Evolutionary conservation across 106 monocot genomes (phyloP), one percentile per base, ranked within the genome.

Genomic region (Triglochin maritima): DNA sequence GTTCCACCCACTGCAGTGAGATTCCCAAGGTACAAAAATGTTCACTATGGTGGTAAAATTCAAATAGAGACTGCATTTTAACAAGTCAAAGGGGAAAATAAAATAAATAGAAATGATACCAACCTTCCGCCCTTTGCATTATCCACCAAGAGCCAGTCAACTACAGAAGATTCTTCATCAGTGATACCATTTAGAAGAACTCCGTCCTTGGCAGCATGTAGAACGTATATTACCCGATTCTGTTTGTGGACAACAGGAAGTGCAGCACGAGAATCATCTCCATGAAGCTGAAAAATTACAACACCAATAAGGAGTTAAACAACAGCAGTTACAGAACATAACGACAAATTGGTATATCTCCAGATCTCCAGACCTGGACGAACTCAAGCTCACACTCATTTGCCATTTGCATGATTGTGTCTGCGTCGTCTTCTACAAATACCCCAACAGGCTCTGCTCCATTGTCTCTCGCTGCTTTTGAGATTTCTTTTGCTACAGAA

Each of bases 111-210:
- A 62, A 71, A 7, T n/a, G 56, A 17, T 46, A 60, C 78, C 63
- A 7, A 90, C 94, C 87, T 95, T 61, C 94, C 90, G 47, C 89
- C 90, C 63, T 83, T 85, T 68, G 94, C 83, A 63, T 90, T 90
- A 64, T 95, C 94, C 47, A 95, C 85, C 58, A 90, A 70, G 47
- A 90, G 29, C 90, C 94, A 95, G 17, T 95, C 94, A 59, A 95
- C 74, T 11, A 65, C 43, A 57, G 68, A 72, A 73, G 74, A 74
- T 48, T 79, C 79, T 65, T 79, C 79, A 57, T 72, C 70, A 44
- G 68, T 53, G 59, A 74, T 53, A 64, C 71, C 1, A 43, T 90
- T 90, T 44, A 95, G 80, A 76, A 95, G 90, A 4, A 77, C 73
- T 62, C 94, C 94, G 69, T 77, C 48, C 63, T 81, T 85, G 79